Percentiles rank a stretch among this genome's conserved stretches.
Evolutionary conservation across 306 rosid genomes (phyloP).

Genomic region (Pueraria montana): DNA sequence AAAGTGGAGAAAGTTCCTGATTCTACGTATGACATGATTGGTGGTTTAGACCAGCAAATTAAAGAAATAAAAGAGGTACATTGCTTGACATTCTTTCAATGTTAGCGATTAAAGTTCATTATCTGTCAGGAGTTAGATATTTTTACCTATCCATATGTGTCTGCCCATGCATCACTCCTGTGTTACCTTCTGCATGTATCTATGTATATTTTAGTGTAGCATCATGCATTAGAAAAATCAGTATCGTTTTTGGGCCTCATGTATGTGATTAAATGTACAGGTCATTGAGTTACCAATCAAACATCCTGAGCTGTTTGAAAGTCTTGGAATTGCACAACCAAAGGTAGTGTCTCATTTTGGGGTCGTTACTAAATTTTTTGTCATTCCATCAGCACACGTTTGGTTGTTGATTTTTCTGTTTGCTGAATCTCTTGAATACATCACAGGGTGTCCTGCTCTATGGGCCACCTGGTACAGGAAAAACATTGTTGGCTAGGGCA

Average conservation of each 20-base stretch:
- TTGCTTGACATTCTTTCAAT: slow-evolving; percentile 22
- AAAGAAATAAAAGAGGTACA: slow-evolving; percentile 96
- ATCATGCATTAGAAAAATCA: background rate
- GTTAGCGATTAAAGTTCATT: slow-evolving; percentile 21
- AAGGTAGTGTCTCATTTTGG: slow-evolving; percentile 64
- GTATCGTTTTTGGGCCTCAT: slow-evolving; percentile 31
- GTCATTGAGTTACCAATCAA: slow-evolving; percentile 98
- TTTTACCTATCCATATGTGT: background rate
- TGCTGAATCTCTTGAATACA: slow-evolving; percentile 41
- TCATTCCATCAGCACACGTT: background rate
- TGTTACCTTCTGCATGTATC: background rate
- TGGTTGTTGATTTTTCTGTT: background rate
- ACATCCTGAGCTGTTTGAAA: slow-evolving; percentile 98
- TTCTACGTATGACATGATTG: slow-evolving; percentile 98
- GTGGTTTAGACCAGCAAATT: slow-evolving; percentile 99
- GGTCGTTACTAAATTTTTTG: background rate
- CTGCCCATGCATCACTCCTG: background rate
- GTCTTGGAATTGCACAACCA: slow-evolving; percentile 99
- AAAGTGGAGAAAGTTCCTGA: slow-evolving; percentile 99
- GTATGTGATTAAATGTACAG: slow-evolving; percentile 53
- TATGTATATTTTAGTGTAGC: background rate
- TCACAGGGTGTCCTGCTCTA: slow-evolving; percentile 89
- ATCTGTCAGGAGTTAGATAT: background rate
- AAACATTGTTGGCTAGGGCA: slow-evolving; percentile 98
- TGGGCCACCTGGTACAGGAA: slow-evolving; percentile 99